These are phyloP conservation scores for Chenopodium formosanum DNA, from an alignment of 148 eudicot genomes.

Conservation along the genomic window DNA sequence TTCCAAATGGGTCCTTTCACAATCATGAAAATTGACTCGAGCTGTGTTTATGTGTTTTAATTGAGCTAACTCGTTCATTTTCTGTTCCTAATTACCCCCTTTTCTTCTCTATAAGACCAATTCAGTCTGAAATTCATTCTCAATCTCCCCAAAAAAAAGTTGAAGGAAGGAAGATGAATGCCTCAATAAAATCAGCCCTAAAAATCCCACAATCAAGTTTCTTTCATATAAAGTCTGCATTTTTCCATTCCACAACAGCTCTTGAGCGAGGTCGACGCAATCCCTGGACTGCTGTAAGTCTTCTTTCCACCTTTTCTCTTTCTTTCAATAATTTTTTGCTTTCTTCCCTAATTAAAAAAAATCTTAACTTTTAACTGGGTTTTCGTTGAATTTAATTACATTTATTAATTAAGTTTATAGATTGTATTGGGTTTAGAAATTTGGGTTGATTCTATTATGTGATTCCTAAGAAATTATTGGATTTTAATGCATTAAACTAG, in stretches of 20 bases:
- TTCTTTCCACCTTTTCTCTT: neutral
- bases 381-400: neutral
- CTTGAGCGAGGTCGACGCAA: slow-evolving; percentile 65
- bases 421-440: neutral
- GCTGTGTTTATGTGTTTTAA: too few species aligned
- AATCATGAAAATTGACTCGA: too few species aligned
- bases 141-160: neutral
- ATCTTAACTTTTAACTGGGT: slow-evolving; percentile 1
- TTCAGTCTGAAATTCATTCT: too few species aligned
- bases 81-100: too few species aligned
- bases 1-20: too few species aligned
- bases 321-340: too few species aligned
- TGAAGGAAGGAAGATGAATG: slow-evolving; percentile 38
- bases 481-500: neutral
- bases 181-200: slow-evolving; percentile 36
- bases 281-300: slow-evolving; percentile 53
- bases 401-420: too few species aligned
- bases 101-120: too few species aligned
- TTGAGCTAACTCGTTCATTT: too few species aligned
- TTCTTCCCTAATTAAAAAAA: neutral
- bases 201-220: slow-evolving; percentile 32
- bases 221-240: slow-evolving; percentile 41
- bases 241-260: slow-evolving; percentile 68
- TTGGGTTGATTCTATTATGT: too few species aligned
- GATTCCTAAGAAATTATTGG: neutral